phyloP scores from a whole-genome alignment of 345 rosid genomes.

The Lepidium didymum region DNA sequence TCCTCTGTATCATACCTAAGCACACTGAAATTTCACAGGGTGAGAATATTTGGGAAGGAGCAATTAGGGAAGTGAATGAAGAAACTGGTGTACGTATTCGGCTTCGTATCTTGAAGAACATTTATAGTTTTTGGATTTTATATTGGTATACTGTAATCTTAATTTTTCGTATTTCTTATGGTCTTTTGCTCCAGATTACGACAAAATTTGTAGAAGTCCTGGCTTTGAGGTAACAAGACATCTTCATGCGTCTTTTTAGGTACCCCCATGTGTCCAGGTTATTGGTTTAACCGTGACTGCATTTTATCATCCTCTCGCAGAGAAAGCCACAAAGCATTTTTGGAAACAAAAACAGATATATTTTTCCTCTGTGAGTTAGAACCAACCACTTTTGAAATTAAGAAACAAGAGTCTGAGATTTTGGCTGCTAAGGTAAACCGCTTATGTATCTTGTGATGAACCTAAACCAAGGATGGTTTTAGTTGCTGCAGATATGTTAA shows the following conservation, averaged over 20 bases:
- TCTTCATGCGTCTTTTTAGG: not conserved
- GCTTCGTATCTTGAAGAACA: not conserved
- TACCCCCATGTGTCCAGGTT: not conserved
- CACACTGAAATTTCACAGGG: conserved; percentile 36
- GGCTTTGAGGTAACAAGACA: conserved; percentile 43
- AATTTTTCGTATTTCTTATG: not conserved
- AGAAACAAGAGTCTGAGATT: conserved; percentile 44
- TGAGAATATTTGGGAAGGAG: conserved; percentile 51
- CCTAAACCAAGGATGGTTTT: not conserved
- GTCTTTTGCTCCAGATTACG: conserved; percentile 30
- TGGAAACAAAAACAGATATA: conserved; percentile 38
- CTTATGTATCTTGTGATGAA: not conserved
- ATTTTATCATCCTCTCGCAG: conserved; percentile 12
- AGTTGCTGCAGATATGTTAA: not conserved
- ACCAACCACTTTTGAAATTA: conserved; percentile 36
- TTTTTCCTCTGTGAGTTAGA: conserved; percentile 44
- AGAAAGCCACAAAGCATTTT: conserved; percentile 50
- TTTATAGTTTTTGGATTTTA: not conserved
- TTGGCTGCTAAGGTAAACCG: conserved; percentile 46
- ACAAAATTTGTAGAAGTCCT: conserved; percentile 51
- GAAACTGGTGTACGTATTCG: conserved; percentile 55
- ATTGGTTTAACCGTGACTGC: not conserved
- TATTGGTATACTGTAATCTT: not conserved
- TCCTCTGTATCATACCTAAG: not conserved
- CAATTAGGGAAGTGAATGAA: conserved; percentile 65